Conservation (phyloP, 495 filamentous ascomycete species). For the Neurospora sp. region DNA sequence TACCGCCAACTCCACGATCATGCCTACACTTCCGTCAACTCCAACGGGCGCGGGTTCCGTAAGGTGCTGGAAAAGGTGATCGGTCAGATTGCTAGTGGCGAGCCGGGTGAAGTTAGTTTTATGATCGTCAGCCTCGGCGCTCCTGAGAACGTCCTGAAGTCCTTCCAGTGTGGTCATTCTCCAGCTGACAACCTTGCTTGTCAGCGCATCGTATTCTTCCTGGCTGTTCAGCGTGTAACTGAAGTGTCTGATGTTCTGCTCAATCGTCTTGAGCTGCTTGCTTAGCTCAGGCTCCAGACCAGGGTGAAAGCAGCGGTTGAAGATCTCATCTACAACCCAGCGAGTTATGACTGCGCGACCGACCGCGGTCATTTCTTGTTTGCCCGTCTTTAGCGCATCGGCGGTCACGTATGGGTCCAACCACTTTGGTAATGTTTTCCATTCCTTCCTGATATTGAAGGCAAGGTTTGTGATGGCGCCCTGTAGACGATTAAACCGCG, state of each 20-base stretch:
- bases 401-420: constrained; percentile 66
- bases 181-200: constrained; percentile 84
- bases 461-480: constrained; percentile 91
- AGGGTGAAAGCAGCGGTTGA: constrained; percentile 87
- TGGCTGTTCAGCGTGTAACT: constrained; percentile 58
- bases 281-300: constrained; percentile 67
- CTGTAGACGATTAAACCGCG: constrained; percentile 83
- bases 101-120: constrained; percentile 54
- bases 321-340: constrained; percentile 87
- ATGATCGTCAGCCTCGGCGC: constrained; percentile 50
- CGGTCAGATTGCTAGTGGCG: constrained; percentile 61
- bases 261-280: constrained; percentile 70
- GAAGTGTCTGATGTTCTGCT: constrained; percentile 75
- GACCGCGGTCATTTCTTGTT: constrained; percentile 93
- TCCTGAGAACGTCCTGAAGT: constrained; percentile 60
- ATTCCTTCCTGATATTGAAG: constrained; percentile 90
- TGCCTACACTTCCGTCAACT: constrained; percentile 67
- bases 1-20: constrained; percentile 89
- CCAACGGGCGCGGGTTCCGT: constrained; percentile 66
- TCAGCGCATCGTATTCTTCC: constrained; percentile 83
- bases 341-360: constrained; percentile 82
- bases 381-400: constrained; percentile 70
- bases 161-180: constrained; percentile 88
- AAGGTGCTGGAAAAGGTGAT: constrained; percentile 57
- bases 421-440: constrained; percentile 73